A percentile compares a stretch with the other conserved stretches of the same genome.
Evolutionary conservation across 2,329 filamentous ascomycete genomes (phyloP).

Genomic region (Emydomyces testavorans): DNA sequence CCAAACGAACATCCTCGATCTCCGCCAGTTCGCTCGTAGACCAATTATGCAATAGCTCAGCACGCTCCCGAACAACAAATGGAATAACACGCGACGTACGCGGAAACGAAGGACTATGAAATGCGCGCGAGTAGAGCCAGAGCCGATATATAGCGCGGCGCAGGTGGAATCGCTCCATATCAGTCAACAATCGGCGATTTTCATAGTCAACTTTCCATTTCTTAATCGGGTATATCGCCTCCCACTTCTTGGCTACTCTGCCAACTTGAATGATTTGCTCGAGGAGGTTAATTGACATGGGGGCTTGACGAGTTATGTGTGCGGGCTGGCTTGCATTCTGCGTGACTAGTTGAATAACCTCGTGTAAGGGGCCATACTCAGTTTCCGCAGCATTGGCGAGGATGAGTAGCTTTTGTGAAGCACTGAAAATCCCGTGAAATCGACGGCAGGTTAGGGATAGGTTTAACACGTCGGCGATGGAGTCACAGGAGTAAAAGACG

Average conservation of each 20-base stretch:
- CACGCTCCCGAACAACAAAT: constrained; percentile 40
- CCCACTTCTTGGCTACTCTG: constrained; percentile 46
- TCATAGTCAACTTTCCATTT: constrained; percentile 51
- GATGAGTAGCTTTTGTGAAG: constrained; percentile 44
- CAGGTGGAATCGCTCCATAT: constrained; percentile 40
- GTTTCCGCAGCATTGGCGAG: constrained; percentile 43
- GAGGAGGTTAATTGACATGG: constrained; percentile 45
- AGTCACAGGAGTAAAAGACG: constrained; percentile 43
- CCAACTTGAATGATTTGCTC: constrained; percentile 46
- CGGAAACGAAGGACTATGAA: constrained; percentile 43
- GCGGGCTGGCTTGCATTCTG: constrained; percentile 49
- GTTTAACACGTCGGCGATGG: constrained; percentile 43
- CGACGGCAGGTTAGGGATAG: constrained; percentile 46
- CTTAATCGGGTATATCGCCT: constrained; percentile 50
- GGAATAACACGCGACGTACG: constrained; percentile 41
- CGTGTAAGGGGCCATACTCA: constrained; percentile 48
- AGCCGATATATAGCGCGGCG: constrained; percentile 49
- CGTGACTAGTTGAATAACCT: constrained; percentile 49
- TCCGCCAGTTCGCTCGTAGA: constrained; percentile 45
- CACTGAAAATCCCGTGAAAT: constrained; percentile 42
- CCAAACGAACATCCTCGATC: constrained; percentile 46
- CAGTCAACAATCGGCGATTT: constrained; percentile 43
- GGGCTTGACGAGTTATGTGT: constrained; percentile 42
- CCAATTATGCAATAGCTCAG: constrained; percentile 50
- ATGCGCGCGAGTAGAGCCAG: constrained; percentile 50